Conservation (phyloP, 371 early-diverging fungal species). For the Rhizopus delemar region DNA sequence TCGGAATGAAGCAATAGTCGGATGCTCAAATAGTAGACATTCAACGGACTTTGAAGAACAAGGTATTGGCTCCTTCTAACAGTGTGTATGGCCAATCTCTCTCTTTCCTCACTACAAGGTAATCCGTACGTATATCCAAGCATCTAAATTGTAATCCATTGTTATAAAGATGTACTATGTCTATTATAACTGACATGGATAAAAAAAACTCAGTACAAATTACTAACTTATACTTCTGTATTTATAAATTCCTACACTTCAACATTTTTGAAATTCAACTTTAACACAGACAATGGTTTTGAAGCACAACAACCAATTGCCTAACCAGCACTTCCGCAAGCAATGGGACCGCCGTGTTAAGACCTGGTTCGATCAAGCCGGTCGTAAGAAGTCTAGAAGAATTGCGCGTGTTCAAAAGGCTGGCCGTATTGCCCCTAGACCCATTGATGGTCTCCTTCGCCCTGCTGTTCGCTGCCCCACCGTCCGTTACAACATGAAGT, state of each 20-base stretch:
- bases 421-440: slow-evolving; percentile 94
- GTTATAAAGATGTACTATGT: slow-evolving; percentile 2
- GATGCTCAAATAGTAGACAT: background rate
- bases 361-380: slow-evolving; percentile 99
- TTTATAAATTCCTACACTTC: background rate
- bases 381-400: slow-evolving; percentile 91
- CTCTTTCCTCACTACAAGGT: slow-evolving; percentile 37
- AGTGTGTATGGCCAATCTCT: slow-evolving; percentile 21
- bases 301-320: slow-evolving; percentile 99
- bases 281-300: slow-evolving; percentile 57
- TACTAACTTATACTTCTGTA: background rate
- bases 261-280: slow-evolving; percentile 5
- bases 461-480: slow-evolving; percentile 98
- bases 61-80: slow-evolving; percentile 28
- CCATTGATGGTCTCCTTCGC: slow-evolving; percentile 95
- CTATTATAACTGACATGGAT: slow-evolving; percentile 1
- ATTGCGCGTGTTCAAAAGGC: slow-evolving; percentile 93
- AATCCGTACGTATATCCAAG: slow-evolving; percentile 32
- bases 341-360: slow-evolving; percentile 97
- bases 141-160: slow-evolving; percentile 10
- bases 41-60: slow-evolving; percentile 12
- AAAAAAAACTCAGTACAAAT: background rate
- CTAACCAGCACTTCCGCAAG: slow-evolving; percentile 99
- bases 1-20: background rate
- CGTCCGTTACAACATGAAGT: slow-evolving; percentile 98